phyloP scores from a whole-genome alignment of 805 yeast species.

The Zygoascus tannicola region DNA sequence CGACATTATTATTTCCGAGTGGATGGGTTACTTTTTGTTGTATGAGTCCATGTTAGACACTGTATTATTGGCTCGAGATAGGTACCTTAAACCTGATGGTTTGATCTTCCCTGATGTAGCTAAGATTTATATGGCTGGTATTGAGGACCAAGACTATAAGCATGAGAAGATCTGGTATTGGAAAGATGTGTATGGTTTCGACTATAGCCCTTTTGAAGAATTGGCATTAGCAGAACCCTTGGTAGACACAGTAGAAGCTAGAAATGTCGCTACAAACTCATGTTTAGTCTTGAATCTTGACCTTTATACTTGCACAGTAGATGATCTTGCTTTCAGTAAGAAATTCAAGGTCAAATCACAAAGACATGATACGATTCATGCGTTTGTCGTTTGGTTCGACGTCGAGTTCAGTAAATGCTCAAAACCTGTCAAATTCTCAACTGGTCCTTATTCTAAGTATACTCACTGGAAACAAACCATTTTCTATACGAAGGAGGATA shows the following conservation, averaged over 20 bases:
- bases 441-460: conserved; percentile 89
- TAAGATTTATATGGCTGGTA: conserved; percentile 77
- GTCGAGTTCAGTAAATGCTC: conserved; percentile 61
- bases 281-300: conserved; percentile 71
- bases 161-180: conserved; percentile 86
- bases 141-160: conserved; percentile 88
- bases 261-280: conserved; percentile 65
- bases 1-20: conserved; percentile 91
- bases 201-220: conserved; percentile 81
- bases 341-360: conserved; percentile 65
- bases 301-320: conserved; percentile 77
- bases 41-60: conserved; percentile 96
- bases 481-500: conserved; percentile 75
- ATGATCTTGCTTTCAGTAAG: conserved; percentile 66
- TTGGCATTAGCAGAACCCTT: conserved; percentile 88
- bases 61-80: conserved; percentile 88
- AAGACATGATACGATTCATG: conserved; percentile 77
- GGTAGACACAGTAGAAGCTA: conserved; percentile 86
- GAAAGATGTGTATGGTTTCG: conserved; percentile 97
- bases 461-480: conserved; percentile 99
- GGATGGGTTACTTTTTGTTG: conserved; percentile 98
- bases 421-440: conserved; percentile 60
- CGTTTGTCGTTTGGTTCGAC: conserved; percentile 90
- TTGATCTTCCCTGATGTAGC: conserved; percentile 93
- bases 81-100: conserved; percentile 69